phyloP scores from a whole-genome alignment of 257 asterid species.

The Anisodus acutangulus region DNA sequence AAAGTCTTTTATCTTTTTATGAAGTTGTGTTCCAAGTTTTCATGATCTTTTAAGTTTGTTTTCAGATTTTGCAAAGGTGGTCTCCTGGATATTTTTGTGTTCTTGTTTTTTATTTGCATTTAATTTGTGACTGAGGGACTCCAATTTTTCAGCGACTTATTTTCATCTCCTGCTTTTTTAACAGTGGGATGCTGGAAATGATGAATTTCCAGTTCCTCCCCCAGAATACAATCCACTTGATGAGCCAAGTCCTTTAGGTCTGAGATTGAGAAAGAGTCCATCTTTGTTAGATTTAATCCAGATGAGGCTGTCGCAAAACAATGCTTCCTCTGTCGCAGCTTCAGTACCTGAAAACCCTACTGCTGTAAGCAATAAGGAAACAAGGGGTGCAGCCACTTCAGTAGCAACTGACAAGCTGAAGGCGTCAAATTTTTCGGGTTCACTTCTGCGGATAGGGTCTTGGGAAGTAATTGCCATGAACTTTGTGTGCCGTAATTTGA shows the following conservation, averaged over 20 bases:
- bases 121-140: slow-evolving; percentile 7
- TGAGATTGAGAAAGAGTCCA: slow-evolving; percentile 72
- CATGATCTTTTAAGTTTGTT: neutral
- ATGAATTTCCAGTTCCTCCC: slow-evolving; percentile 42
- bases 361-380: slow-evolving; percentile 44
- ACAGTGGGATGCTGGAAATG: slow-evolving; percentile 47
- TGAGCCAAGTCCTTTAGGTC: slow-evolving; percentile 85
- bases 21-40: slow-evolving; percentile 4
- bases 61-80: neutral
- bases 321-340: slow-evolving; percentile 34
- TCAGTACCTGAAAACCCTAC: slow-evolving; percentile 34
- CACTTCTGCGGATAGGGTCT: slow-evolving; percentile 67
- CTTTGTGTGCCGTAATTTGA: slow-evolving; percentile 20
- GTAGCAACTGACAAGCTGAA: slow-evolving; percentile 66
- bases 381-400: slow-evolving; percentile 43
- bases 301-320: slow-evolving; percentile 59
- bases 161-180: slow-evolving; percentile 19
- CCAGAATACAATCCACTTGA: slow-evolving; percentile 61
- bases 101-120: slow-evolving; percentile 17
- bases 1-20: neutral
- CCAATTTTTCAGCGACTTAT: neutral
- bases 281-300: slow-evolving; percentile 74
- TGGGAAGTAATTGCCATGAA: slow-evolving; percentile 71
- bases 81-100: slow-evolving; percentile 6
- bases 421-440: slow-evolving; percentile 78